A percentile compares a stretch with the other conserved stretches of the same genome.
These are phyloP conservation scores for Mimosa pudica DNA, from an alignment of 306 rosid genomes.

Conservation along the genomic window DNA sequence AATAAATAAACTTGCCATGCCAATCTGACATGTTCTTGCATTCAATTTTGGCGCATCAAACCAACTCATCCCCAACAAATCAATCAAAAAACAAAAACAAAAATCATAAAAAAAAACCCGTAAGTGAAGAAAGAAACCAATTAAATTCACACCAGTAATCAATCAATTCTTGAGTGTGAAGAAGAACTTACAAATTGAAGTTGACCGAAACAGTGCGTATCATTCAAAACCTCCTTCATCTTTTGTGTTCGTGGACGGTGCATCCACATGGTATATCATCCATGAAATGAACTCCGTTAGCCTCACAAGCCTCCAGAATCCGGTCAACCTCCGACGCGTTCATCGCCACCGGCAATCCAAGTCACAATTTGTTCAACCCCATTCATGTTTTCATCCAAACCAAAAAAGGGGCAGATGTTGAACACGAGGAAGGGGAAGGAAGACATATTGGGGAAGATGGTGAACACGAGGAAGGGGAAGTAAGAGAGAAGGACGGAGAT, in stretches of 20 bases:
- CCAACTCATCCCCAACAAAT: background rate
- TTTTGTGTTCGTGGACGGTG: constrained; percentile 83
- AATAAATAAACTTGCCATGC: background rate
- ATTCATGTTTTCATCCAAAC: no score
- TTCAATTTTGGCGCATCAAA: background rate
- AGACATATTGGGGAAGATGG: no score
- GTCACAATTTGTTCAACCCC: no score
- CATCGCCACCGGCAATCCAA: constrained; percentile 82
- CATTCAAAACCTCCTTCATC: constrained; percentile 70
- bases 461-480: no score
- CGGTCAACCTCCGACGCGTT: constrained; percentile 64
- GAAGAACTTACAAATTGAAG: constrained; percentile 62
- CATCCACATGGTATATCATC: constrained; percentile 96
- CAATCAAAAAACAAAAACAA: background rate
- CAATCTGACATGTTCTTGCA: constrained; percentile 6
- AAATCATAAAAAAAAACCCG: background rate
- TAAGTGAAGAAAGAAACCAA: background rate
- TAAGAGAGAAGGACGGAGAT: no score
- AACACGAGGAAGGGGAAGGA: no score
- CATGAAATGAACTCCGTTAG: constrained; percentile 84
- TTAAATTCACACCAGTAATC: background rate
- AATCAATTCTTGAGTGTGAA: no score
- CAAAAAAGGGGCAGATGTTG: no score
- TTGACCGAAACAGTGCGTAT: constrained; percentile 67
- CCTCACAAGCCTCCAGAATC: constrained; percentile 72